These are phyloP conservation scores for Apiotrichum siamense DNA, from an alignment of 1,284 basidiomycete species.

Conservation along the genomic window DNA sequence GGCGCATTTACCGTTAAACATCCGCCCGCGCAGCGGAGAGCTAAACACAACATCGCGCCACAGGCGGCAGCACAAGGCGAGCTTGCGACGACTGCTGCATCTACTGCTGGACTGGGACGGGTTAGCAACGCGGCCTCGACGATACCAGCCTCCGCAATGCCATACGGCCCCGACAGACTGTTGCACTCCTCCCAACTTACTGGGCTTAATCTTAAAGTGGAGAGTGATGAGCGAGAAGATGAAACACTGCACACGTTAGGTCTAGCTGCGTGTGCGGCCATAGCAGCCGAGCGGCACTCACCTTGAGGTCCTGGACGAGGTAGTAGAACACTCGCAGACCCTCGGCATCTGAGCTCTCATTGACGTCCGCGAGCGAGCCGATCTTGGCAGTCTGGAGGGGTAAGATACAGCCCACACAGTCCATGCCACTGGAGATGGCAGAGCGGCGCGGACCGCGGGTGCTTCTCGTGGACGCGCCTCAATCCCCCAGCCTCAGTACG, in stretches of 20 bases:
- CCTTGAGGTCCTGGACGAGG: conserved; percentile 94
- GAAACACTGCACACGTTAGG: conserved; percentile 65
- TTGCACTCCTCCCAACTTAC: conserved; percentile 34
- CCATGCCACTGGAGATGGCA: no score
- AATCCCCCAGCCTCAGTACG: conserved; percentile 27
- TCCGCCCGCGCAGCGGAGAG: no score
- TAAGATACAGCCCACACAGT: no score
- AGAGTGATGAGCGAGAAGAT: conserved; percentile 96
- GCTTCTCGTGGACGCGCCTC: no score
- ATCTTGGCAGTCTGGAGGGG: conserved; percentile 98
- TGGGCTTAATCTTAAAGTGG: conserved; percentile 99
- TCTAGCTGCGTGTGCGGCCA: background rate
- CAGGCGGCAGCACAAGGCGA: no score
- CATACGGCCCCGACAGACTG: background rate
- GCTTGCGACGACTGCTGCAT: no score
- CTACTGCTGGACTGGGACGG: background rate
- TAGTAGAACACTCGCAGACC: conserved; percentile 99
- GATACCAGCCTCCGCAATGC: background rate
- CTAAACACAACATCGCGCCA: no score
- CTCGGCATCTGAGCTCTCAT: conserved; percentile 95
- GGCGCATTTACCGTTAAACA: no score
- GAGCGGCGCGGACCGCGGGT: no score
- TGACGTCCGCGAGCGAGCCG: conserved; percentile 90
- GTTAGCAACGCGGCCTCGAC: background rate
- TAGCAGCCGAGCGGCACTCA: conserved; percentile 39